phyloP scores from a whole-genome alignment of 2,329 filamentous ascomycete genomes.

The Penicillium sp. region DNA sequence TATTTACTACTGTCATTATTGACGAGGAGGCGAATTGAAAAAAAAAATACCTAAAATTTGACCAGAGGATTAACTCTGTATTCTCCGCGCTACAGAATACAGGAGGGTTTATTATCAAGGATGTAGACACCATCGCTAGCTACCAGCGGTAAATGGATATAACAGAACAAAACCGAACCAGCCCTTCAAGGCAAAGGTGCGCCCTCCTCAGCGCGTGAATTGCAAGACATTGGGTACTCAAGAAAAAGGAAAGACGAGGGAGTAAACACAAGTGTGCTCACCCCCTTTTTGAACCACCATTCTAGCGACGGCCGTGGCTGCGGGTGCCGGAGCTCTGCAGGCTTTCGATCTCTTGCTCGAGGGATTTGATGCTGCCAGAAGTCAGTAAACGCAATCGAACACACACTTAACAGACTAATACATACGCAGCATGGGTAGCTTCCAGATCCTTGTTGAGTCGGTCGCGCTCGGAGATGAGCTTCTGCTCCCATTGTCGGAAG shows the following conservation, averaged over 20 bases:
- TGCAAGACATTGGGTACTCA: slow-evolving; percentile 43
- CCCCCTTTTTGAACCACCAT: slow-evolving; percentile 33
- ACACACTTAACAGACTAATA: slow-evolving; percentile 17
- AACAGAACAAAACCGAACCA: slow-evolving; percentile 40
- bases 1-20: neutral
- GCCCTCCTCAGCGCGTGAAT: slow-evolving; percentile 36
- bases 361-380: slow-evolving; percentile 51
- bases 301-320: slow-evolving; percentile 88
- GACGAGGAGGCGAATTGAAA: neutral
- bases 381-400: slow-evolving; percentile 31
- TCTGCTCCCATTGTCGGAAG: slow-evolving; percentile 99
- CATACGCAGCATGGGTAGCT: slow-evolving; percentile 82
- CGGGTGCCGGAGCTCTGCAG: slow-evolving; percentile 90
- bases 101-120: slow-evolving; percentile 49
- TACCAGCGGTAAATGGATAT: slow-evolving; percentile 45
- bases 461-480: slow-evolving; percentile 97
- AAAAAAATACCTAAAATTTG: slow-evolving; percentile 5
- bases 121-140: slow-evolving; percentile 47
- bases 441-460: slow-evolving; percentile 99
- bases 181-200: slow-evolving; percentile 35
- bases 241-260: slow-evolving; percentile 38
- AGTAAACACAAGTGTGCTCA: slow-evolving; percentile 33
- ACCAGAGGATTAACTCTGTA: slow-evolving; percentile 42
- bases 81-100: slow-evolving; percentile 46
- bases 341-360: slow-evolving; percentile 85